These are phyloP conservation scores for Panus rudis DNA, from an alignment of 768 basidiomycete genomes.

Conservation along the genomic window DNA sequence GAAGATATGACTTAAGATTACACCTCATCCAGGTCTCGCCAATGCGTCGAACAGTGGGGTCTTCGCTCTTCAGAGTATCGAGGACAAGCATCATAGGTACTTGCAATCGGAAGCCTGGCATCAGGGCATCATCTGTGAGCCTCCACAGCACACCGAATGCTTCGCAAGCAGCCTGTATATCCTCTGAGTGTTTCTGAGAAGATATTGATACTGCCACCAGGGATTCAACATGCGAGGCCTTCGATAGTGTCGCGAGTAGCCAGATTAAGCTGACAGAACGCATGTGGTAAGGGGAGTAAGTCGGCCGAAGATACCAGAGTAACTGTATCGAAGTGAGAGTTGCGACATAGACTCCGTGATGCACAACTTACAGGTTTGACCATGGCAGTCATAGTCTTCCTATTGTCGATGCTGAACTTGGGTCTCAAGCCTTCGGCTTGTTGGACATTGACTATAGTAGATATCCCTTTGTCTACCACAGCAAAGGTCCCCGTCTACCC, in stretches of 20 bases:
- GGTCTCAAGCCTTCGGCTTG: conserved; percentile 45
- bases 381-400: conserved; percentile 51
- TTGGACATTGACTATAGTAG: conserved; percentile 49
- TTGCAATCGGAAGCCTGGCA: conserved; percentile 79
- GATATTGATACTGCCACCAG: conserved; percentile 70
- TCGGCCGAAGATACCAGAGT: conserved; percentile 63
- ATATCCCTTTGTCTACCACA: conserved; percentile 56
- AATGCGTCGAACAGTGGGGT: conserved; percentile 65
- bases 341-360: conserved; percentile 4
- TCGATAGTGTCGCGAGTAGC: conserved; percentile 55
- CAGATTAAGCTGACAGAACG: conserved; percentile 80
- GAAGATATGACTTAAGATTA: conserved; percentile 82
- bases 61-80: conserved; percentile 71
- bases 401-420: conserved; percentile 45
- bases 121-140: conserved; percentile 76
- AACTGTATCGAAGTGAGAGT: conserved; percentile 34
- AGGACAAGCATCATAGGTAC: conserved; percentile 84
- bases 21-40: conserved; percentile 98
- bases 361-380: conserved; percentile 36
- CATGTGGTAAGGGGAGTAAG: conserved; percentile 67
- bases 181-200: conserved; percentile 39
- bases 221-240: conserved; percentile 64
- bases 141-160: conserved; percentile 94
- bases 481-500: conserved; percentile 57
- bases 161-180: conserved; percentile 59